A percentile compares a stretch with the other conserved stretches of the same genome.
phyloP scores from a whole-genome alignment of 1,139 yeast genomes.

The Diutina neorugosa region DNA sequence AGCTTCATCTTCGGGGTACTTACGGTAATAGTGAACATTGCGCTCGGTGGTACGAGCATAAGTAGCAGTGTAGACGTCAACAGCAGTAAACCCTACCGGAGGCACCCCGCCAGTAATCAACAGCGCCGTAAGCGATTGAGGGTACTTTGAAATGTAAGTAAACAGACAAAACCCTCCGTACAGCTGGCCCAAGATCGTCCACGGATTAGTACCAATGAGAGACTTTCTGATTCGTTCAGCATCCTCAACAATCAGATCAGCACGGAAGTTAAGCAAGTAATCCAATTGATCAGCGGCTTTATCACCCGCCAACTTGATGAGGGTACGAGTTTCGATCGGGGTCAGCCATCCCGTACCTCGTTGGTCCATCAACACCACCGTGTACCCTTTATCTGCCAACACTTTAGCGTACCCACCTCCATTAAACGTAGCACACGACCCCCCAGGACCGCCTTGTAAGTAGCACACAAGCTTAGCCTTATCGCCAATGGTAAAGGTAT shows the following conservation, averaged over 20 bases:
- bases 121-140: conserved; percentile 25
- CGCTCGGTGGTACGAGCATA: conserved; percentile 34
- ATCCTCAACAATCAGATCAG: conserved; percentile 40
- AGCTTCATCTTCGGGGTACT: conserved; percentile 33
- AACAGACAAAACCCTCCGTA: conserved; percentile 45
- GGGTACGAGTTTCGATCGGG: conserved; percentile 25
- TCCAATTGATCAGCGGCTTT: conserved; percentile 17
- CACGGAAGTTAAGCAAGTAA: conserved; percentile 34
- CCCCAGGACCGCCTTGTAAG: conserved; percentile 54
- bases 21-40: conserved; percentile 33
- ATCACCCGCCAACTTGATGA: conserved; percentile 11
- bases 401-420: conserved; percentile 20
- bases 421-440: conserved; percentile 24
- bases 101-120: conserved; percentile 49
- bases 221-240: conserved; percentile 30
- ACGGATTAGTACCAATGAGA: conserved; percentile 24
- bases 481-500: neutral
- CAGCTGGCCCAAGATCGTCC: conserved; percentile 46
- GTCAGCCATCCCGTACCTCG: conserved; percentile 47
- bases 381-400: conserved; percentile 31
- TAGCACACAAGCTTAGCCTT: conserved; percentile 26
- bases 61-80: conserved; percentile 38
- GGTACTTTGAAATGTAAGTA: conserved; percentile 36
- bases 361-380: conserved; percentile 40
- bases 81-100: conserved; percentile 30